phyloP scores from a whole-genome alignment of 306 rosid genomes.

The Dicorynia guianensis region DNA sequence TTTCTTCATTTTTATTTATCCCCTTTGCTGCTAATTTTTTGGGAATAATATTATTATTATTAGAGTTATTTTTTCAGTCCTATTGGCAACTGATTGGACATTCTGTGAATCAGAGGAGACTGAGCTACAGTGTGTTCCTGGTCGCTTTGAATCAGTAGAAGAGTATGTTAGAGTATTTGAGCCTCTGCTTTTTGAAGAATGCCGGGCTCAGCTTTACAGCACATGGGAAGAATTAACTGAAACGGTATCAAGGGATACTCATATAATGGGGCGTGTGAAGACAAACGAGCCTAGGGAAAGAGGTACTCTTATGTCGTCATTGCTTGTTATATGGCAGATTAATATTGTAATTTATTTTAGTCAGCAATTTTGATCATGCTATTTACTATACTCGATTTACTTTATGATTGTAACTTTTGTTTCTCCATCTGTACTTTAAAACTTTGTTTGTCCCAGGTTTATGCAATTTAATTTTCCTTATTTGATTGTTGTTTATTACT shows the following conservation, averaged over 20 bases:
- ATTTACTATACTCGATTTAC: too few relatives aligned
- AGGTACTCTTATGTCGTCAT: conserved; percentile 57
- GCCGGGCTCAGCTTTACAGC: conserved; percentile 96
- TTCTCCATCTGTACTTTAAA: too few relatives aligned
- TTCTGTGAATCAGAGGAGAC: conserved; percentile 75
- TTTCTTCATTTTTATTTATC: conserved; percentile 13
- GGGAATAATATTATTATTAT: conserved; percentile 17
- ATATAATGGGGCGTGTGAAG: conserved; percentile 87
- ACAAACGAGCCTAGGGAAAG: conserved; percentile 91
- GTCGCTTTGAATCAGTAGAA: conserved; percentile 90
- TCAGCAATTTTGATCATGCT: too few relatives aligned
- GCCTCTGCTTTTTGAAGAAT: conserved; percentile 98
- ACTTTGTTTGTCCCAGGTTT: background rate
- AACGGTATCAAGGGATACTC: conserved; percentile 83
- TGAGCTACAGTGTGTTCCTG: conserved; percentile 93
- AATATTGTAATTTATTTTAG: background rate
- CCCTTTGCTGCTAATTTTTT: background rate
- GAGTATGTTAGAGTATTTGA: conserved; percentile 91
- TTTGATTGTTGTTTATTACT: conserved; percentile 14
- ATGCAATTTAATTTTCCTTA: conserved; percentile 28
- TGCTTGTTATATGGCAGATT: conserved; percentile 32
- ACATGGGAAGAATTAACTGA: conserved; percentile 95
- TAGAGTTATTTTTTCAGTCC: conserved; percentile 32
- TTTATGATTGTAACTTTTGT: too few relatives aligned
- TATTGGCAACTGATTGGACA: conserved; percentile 41